A percentile compares a stretch with the other conserved stretches of the same genome.
phyloP scores from a whole-genome alignment of 345 rosid genomes.

The Heritiera fomes region DNA sequence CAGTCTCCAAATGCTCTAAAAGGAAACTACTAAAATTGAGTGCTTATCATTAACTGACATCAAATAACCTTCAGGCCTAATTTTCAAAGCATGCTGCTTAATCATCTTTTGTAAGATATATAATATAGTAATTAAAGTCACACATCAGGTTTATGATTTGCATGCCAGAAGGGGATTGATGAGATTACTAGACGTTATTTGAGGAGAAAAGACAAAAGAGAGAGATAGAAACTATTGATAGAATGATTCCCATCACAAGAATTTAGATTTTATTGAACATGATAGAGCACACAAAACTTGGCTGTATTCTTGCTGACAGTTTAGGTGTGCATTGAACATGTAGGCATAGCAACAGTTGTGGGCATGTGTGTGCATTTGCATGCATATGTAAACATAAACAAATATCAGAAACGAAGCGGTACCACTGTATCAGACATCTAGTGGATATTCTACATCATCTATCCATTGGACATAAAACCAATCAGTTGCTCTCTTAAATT shows the following conservation, averaged over 20 bases:
- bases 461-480: not conserved
- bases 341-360: not conserved
- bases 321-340: not conserved
- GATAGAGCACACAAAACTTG: not conserved
- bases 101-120: not conserved
- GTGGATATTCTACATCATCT: not conserved
- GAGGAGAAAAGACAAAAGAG: not conserved
- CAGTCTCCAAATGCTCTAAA: not conserved
- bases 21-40: not conserved
- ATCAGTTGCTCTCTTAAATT: not conserved
- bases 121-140: not conserved
- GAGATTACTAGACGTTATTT: slow-evolving; percentile 3
- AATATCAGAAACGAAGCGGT: not conserved
- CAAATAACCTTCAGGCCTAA: not conserved
- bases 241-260: not conserved
- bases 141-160: not conserved
- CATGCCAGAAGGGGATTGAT: not conserved
- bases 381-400: not conserved
- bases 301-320: not conserved
- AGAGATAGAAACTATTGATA: not conserved
- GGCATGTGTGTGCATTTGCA: not conserved
- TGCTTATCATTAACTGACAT: not conserved
- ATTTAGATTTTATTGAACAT: not conserved
- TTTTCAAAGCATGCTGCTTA: slow-evolving; percentile 13
- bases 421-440: slow-evolving; percentile 4